A percentile compares a stretch with the other conserved stretches of the same genome.
Conservation (phyloP, 345 rosid genomes). For the Mallotus nudiflorus region DNA sequence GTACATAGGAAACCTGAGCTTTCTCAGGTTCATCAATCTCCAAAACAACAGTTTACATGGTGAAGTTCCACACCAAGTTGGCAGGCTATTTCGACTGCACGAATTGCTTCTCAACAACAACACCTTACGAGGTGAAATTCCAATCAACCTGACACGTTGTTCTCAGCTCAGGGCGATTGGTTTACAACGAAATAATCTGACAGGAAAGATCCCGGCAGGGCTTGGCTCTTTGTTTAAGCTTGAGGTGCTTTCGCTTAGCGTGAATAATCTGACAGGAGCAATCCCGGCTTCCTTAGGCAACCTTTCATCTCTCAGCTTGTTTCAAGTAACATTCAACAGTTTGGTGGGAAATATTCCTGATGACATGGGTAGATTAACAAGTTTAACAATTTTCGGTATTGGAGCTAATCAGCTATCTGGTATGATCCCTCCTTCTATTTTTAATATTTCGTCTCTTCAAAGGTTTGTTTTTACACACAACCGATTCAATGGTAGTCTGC, state of each 20-base stretch:
- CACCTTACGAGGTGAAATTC: conserved; percentile 11
- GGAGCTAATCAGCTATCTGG: conserved; percentile 21
- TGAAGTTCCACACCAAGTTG: conserved; percentile 16
- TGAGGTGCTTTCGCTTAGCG: conserved; percentile 6
- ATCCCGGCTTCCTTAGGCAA: conserved; percentile 22
- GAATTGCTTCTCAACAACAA: conserved; percentile 3
- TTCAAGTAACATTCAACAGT: not conserved
- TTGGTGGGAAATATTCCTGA: conserved; percentile 24
- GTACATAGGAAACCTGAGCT: conserved; percentile 16
- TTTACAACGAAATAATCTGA: conserved; percentile 6
- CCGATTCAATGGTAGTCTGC: conserved; percentile 14
- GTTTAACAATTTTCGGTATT: not conserved
- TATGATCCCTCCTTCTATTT: conserved; percentile 25
- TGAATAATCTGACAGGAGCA: conserved; percentile 19
- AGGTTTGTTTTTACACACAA: not conserved
- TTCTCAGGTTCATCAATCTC: conserved; percentile 12
- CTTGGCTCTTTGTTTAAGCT: conserved; percentile 23
- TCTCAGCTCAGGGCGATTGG: conserved; percentile 7
- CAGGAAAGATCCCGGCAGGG: conserved; percentile 18
- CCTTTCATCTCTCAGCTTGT: conserved; percentile 1
- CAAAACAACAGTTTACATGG: conserved; percentile 14
- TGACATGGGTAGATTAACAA: conserved; percentile 10
- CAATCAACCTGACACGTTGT: conserved; percentile 11
- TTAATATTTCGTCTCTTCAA: conserved; percentile 18
- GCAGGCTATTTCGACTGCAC: conserved; percentile 16